These are phyloP conservation scores for Pistacia integerrima DNA, from an alignment of 345 rosid species.

Conservation along the genomic window DNA sequence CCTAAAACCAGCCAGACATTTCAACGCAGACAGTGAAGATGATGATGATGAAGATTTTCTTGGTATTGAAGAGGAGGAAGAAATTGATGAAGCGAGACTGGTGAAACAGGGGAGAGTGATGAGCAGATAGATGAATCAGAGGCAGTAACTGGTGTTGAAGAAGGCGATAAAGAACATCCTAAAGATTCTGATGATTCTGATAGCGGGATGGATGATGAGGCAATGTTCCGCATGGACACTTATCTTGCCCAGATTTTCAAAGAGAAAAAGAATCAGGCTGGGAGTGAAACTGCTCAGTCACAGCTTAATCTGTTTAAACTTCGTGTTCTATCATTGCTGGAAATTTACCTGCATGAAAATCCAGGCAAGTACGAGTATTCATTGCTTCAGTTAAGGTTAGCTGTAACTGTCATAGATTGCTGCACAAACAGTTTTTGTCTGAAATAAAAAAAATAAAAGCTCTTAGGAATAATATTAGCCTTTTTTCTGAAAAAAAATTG, in stretches of 20 bases:
- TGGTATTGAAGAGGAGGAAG: slow-evolving; percentile 88
- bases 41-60: slow-evolving; percentile 77
- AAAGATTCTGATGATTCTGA: no score
- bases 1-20: slow-evolving; percentile 88
- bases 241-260: no score
- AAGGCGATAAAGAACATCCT: slow-evolving; percentile 41
- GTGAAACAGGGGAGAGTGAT: slow-evolving; percentile 72
- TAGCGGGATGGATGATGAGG: no score
- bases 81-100: slow-evolving; percentile 66
- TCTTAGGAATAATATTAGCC: not conserved
- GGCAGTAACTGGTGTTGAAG: slow-evolving; percentile 51
- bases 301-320: slow-evolving; percentile 93
- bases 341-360: slow-evolving; percentile 90
- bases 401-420: not conserved
- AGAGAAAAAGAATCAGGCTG: no score
- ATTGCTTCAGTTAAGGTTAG: slow-evolving; percentile 3
- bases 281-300: slow-evolving; percentile 88
- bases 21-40: slow-evolving; percentile 53
- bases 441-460: not conserved
- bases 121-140: slow-evolving; percentile 83
- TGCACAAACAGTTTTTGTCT: not conserved
- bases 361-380: slow-evolving; percentile 52
- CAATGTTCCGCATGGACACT: no score
- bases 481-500: not conserved
- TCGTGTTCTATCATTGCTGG: slow-evolving; percentile 89